A percentile compares a stretch with the other conserved stretches of the same genome.
phyloP scores from a whole-genome alignment of 805 yeast genomes.

The Saturnispora quitensis region DNA sequence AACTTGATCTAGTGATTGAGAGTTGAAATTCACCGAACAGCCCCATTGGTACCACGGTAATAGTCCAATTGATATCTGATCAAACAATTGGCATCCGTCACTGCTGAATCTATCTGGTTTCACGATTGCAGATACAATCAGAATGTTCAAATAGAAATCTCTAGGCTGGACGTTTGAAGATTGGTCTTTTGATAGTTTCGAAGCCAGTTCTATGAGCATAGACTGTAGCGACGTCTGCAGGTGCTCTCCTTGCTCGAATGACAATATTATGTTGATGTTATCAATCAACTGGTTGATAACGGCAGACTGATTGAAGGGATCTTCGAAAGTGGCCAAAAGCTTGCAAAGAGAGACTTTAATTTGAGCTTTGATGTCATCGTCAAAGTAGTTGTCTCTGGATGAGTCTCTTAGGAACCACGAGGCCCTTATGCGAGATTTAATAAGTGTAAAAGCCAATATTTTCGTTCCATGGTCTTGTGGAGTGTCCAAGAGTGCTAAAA shows the following conservation, averaged over 20 bases:
- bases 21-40: conserved; percentile 1
- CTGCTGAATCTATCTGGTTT: conserved; percentile 61
- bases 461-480: conserved; percentile 40
- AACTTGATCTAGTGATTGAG: neutral
- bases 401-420: conserved; percentile 44
- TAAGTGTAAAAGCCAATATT: conserved; percentile 70
- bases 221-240: neutral
- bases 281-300: conserved; percentile 51
- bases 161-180: neutral
- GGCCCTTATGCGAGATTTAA: conserved; percentile 63
- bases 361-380: conserved; percentile 48
- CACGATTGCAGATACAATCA: conserved; percentile 61
- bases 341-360: conserved; percentile 32
- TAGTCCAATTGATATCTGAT: conserved; percentile 6
- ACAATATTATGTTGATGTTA: conserved; percentile 32
- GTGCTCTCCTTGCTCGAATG: conserved; percentile 1
- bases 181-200: neutral
- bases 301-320: conserved; percentile 25
- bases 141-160: conserved; percentile 23
- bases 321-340: neutral
- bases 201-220: neutral
- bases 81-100: conserved; percentile 48
- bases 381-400: conserved; percentile 22
- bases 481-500: conserved; percentile 27
- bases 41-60: conserved; percentile 2